Percentiles rank a stretch among this genome's conserved stretches.
phyloP scores from a whole-genome alignment of 2,329 filamentous ascomycete genomes.

The Ceratocystis huliohia region DNA sequence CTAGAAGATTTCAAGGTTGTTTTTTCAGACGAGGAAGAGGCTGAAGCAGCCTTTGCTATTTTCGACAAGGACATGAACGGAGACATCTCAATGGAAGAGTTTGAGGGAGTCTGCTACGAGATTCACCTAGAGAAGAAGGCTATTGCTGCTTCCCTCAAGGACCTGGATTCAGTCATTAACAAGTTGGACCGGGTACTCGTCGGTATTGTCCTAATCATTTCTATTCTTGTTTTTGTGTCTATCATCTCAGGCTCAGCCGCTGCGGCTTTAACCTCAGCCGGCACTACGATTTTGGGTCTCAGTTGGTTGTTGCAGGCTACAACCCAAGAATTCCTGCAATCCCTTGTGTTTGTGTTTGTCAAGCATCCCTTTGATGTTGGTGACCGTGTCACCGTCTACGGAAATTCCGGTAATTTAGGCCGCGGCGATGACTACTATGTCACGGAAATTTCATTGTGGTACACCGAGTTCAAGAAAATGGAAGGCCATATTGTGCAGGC shows the following conservation, averaged over 20 bases:
- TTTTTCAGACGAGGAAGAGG: slow-evolving; percentile 73
- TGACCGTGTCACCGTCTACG: slow-evolving; percentile 83
- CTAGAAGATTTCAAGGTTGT: slow-evolving; percentile 66
- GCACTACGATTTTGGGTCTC: slow-evolving; percentile 74
- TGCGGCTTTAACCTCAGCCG: slow-evolving; percentile 76
- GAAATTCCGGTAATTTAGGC: slow-evolving; percentile 66
- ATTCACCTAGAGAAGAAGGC: slow-evolving; percentile 90
- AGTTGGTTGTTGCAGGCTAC: slow-evolving; percentile 90
- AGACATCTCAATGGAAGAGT: slow-evolving; percentile 88
- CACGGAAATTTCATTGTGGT: slow-evolving; percentile 82
- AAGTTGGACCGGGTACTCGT: slow-evolving; percentile 83
- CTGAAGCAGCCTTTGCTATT: slow-evolving; percentile 76
- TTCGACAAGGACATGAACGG: slow-evolving; percentile 96
- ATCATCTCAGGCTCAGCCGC: slow-evolving; percentile 85
- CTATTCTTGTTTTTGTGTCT: slow-evolving; percentile 75
- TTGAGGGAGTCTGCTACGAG: slow-evolving; percentile 86
- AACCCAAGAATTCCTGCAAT: slow-evolving; percentile 88
- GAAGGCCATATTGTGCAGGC: slow-evolving; percentile 92
- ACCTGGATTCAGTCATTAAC: slow-evolving; percentile 82
- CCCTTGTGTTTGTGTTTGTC: slow-evolving; percentile 87
- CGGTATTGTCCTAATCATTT: slow-evolving; percentile 70
- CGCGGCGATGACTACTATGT: slow-evolving; percentile 91
- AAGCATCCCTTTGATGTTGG: slow-evolving; percentile 97
- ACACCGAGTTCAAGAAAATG: slow-evolving; percentile 98
- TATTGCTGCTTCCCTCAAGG: slow-evolving; percentile 87